A percentile compares a stretch with the other conserved stretches of the same genome.
Evolutionary conservation across 2,329 filamentous ascomycete genomes (phyloP).

Genomic region (Orbilia ellipsospora): DNA sequence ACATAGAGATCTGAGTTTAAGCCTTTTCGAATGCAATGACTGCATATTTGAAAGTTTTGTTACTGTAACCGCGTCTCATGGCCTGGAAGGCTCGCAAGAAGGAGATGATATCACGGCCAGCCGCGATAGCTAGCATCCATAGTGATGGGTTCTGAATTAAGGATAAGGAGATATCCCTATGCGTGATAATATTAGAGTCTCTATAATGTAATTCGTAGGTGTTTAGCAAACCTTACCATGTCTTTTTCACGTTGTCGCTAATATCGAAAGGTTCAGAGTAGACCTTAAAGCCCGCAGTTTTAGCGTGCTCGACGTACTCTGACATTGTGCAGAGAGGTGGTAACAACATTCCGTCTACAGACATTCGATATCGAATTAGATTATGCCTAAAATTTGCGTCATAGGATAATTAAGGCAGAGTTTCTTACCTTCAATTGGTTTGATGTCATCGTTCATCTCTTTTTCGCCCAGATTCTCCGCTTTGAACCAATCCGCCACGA

Average conservation of each 20-base stretch:
- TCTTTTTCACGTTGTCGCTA: conserved; percentile 70
- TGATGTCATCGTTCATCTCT: conserved; percentile 68
- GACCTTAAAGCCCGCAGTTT: conserved; percentile 65
- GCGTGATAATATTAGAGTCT: too few species aligned
- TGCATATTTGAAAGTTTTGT: conserved; percentile 70
- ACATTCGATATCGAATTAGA: neutral
- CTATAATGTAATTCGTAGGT: too few species aligned
- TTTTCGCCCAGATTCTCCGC: conserved; percentile 65
- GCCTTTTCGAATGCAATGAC: conserved; percentile 70
- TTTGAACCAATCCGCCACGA: conserved; percentile 73
- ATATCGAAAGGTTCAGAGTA: conserved; percentile 68
- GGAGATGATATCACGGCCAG: conserved; percentile 71
- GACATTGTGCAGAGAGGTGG: conserved; percentile 69
- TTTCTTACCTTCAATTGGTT: conserved; percentile 68
- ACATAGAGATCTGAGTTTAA: conserved; percentile 1
- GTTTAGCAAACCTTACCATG: conserved; percentile 65
- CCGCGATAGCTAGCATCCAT: conserved; percentile 72
- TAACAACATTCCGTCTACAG: conserved; percentile 70
- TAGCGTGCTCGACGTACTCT: conserved; percentile 68
- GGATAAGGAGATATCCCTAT: conserved; percentile 73
- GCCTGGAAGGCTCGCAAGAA: conserved; percentile 72
- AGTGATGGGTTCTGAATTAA: conserved; percentile 71
- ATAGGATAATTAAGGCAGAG: neutral
- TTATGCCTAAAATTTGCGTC: neutral
- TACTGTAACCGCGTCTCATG: conserved; percentile 71